Evolutionary conservation across 768 basidiomycete genomes (phyloP).

Genomic region (Fistulinella prunicolor): DNA sequence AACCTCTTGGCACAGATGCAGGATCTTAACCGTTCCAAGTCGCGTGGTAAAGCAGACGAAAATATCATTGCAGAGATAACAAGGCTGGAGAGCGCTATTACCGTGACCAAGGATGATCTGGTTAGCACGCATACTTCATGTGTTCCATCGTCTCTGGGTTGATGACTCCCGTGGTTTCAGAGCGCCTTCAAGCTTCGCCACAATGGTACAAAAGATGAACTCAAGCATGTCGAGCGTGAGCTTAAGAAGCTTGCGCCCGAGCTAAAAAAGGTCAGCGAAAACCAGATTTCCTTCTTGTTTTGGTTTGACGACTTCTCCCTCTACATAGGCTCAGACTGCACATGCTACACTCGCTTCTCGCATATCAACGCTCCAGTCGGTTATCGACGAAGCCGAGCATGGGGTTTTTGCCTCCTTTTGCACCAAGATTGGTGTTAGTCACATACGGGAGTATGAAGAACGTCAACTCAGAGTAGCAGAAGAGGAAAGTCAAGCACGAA

Average conservation of each 20-base stretch:
- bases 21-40: constrained; percentile 82
- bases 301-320: background rate
- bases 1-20: constrained; percentile 68
- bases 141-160: background rate
- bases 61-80: constrained; percentile 71
- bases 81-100: constrained; percentile 73
- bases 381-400: constrained; percentile 79
- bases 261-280: constrained; percentile 57
- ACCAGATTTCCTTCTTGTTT: background rate
- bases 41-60: constrained; percentile 83
- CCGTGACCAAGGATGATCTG: constrained; percentile 78
- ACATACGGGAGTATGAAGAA: constrained; percentile 93
- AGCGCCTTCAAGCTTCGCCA: constrained; percentile 72
- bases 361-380: constrained; percentile 50
- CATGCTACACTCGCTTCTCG: constrained; percentile 51
- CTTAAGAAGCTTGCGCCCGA: constrained; percentile 66
- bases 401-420: constrained; percentile 78
- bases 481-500: constrained; percentile 79
- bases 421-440: constrained; percentile 66
- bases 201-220: constrained; percentile 76
- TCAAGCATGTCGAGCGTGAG: constrained; percentile 76
- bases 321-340: constrained; percentile 49
- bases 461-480: constrained; percentile 85
- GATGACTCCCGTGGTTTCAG: constrained; percentile 37
- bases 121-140: constrained; percentile 41